A percentile compares a stretch with the other conserved stretches of the same genome.
phyloP scores from a whole-genome alignment of 2,329 filamentous ascomycete species.

The Alternaria sp. region DNA sequence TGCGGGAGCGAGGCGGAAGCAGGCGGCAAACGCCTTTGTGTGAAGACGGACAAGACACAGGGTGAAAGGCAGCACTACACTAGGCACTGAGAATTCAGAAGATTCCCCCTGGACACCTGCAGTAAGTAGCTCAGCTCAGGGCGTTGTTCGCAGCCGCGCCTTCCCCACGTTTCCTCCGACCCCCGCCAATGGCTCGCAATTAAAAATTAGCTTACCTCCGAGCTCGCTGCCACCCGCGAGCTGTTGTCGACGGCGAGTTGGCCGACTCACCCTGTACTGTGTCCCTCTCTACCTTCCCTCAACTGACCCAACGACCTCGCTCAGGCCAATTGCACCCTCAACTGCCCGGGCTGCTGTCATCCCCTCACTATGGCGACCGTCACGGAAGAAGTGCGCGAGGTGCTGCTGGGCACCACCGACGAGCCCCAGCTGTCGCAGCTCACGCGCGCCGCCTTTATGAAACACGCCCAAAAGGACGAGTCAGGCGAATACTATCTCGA shows the following conservation, averaged over 20 bases:
- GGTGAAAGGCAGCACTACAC: not conserved
- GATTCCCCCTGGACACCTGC: not conserved
- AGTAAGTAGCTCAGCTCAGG: not conserved
- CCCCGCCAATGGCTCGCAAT: constrained; percentile 30
- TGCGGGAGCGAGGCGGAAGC: not conserved
- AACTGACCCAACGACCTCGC: constrained; percentile 16
- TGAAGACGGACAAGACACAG: not conserved
- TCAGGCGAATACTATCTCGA: constrained; percentile 82
- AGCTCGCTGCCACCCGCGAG: constrained; percentile 37
- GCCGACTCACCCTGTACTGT: constrained; percentile 33
- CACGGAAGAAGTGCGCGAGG: constrained; percentile 71
- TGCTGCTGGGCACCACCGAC: constrained; percentile 70
- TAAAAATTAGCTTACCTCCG: constrained; percentile 36
- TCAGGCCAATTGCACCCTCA: constrained; percentile 40
- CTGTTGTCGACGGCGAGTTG: constrained; percentile 29
- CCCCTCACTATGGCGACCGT: constrained; percentile 58
- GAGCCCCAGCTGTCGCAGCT: constrained; percentile 74
- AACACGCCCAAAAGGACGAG: constrained; percentile 77
- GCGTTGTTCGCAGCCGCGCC: constrained; percentile 20
- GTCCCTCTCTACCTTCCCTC: constrained; percentile 20
- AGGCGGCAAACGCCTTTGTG: not conserved
- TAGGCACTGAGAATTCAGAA: not conserved
- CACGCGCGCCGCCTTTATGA: constrained; percentile 77
- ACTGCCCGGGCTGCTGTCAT: constrained; percentile 20
- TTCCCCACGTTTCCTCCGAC: constrained; percentile 44